These are phyloP conservation scores for Fusarium dimerum DNA, from an alignment of 2,329 filamentous ascomycete genomes.

Conservation along the genomic window DNA sequence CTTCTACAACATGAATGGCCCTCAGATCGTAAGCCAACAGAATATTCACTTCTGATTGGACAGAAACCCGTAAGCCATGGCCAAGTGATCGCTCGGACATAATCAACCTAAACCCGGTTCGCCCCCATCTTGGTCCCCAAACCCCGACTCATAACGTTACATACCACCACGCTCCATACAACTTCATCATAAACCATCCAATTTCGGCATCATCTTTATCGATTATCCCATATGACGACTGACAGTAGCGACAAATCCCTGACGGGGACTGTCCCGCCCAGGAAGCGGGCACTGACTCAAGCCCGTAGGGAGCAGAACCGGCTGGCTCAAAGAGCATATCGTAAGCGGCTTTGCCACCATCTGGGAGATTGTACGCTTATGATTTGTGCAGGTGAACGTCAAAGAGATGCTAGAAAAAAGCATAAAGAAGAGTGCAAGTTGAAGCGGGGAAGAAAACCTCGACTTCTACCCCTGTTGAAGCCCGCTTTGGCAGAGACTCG, in stretches of 20 bases:
- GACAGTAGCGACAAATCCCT: too few species aligned
- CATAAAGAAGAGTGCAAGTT: neutral
- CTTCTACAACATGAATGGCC: neutral
- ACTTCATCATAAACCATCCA: too few species aligned
- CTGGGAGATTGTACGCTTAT: neutral
- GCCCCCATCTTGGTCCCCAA: neutral
- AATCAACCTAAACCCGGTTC: neutral
- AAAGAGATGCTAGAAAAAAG: slow-evolving; percentile 9
- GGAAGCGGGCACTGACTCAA: slow-evolving; percentile 17
- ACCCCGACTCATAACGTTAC: neutral
- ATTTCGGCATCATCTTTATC: too few species aligned
- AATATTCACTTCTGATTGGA: slow-evolving; percentile 15
- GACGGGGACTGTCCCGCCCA: neutral
- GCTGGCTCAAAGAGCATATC: slow-evolving; percentile 22
- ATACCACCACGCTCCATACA: too few species aligned
- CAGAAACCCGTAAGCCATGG: slow-evolving; percentile 21
- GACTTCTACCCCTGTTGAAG: neutral
- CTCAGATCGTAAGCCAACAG: slow-evolving; percentile 4
- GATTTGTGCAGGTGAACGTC: slow-evolving; percentile 13
- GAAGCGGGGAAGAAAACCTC: neutral
- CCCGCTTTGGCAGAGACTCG: neutral
- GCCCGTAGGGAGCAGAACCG: slow-evolving; percentile 31
- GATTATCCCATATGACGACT: too few species aligned
- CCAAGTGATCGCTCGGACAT: slow-evolving; percentile 4
- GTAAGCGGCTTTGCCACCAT: slow-evolving; percentile 10